phyloP scores from a whole-genome alignment of 1,284 basidiomycete genomes.

The Ganoderma meredithae region DNA sequence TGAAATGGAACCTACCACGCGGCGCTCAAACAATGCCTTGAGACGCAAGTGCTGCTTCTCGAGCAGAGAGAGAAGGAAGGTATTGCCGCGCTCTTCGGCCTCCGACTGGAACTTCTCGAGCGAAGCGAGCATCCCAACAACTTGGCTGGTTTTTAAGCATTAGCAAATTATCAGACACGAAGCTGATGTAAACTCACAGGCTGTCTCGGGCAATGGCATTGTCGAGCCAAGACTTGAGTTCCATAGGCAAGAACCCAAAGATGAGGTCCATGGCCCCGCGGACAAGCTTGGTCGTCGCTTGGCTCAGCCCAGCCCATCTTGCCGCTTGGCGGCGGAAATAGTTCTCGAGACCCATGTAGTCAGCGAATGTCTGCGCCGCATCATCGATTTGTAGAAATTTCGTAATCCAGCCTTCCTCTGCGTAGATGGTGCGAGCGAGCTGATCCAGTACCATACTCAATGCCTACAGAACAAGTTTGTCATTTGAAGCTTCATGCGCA shows the following conservation, averaged over 20 bases:
- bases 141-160: constrained; percentile 63
- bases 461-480: constrained; percentile 54
- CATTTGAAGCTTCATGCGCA: constrained; percentile 10
- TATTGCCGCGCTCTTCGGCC: constrained; percentile 80
- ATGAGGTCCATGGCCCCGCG: constrained; percentile 93
- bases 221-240: constrained; percentile 89
- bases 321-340: constrained; percentile 94
- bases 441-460: constrained; percentile 81
- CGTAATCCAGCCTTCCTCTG: constrained; percentile 89
- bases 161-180: not conserved
- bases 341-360: constrained; percentile 93
- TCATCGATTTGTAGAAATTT: constrained; percentile 95
- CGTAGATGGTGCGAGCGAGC: constrained; percentile 78
- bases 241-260: constrained; percentile 90
- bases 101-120: constrained; percentile 84
- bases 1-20: constrained; percentile 65
- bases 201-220: constrained; percentile 77
- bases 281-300: constrained; percentile 80
- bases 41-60: constrained; percentile 86
- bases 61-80: constrained; percentile 77
- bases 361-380: constrained; percentile 90
- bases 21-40: constrained; percentile 76
- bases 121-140: constrained; percentile 84
- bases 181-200: constrained; percentile 61
- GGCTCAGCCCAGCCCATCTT: constrained; percentile 70